Percentiles rank a stretch among this genome's conserved stretches.
Evolutionary conservation across 2,329 filamentous ascomycete genomes (phyloP).

Genomic region (Tolypocladium sp.): DNA sequence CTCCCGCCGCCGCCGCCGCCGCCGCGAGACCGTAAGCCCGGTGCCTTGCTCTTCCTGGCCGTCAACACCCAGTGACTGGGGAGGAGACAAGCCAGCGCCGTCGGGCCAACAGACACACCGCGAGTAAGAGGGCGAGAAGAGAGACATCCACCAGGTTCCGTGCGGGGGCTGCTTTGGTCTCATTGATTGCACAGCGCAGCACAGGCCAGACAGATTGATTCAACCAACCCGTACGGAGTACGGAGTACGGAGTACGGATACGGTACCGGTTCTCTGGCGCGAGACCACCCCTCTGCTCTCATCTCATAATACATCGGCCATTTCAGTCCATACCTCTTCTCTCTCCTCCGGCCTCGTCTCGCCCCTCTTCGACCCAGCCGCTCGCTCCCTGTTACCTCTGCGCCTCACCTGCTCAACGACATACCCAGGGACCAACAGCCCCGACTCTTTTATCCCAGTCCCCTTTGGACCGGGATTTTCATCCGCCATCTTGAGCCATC

Average conservation of each 20-base stretch:
- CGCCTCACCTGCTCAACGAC: not conserved
- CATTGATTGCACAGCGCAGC: constrained; percentile 2
- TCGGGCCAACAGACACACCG: constrained; percentile 1
- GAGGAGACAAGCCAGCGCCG: constrained; percentile 1
- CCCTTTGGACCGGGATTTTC: not conserved
- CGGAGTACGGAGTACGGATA: not conserved
- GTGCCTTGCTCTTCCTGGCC: not conserved
- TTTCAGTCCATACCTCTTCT: not conserved
- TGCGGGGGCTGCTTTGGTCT: constrained; percentile 6
- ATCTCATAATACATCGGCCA: constrained; percentile 3
- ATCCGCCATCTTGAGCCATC: not conserved
- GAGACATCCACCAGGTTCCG: constrained; percentile 10
- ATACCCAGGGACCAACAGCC: not conserved
- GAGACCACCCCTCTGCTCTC: constrained; percentile 2
- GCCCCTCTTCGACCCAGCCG: not conserved
- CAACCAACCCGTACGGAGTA: constrained; percentile 4
- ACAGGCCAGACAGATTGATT: constrained; percentile 4
- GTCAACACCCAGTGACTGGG: not conserved
- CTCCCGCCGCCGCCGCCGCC: not conserved
- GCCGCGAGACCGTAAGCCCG: not conserved
- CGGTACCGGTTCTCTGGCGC: constrained; percentile 3
- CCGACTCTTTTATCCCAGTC: not conserved
- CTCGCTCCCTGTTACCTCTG: not conserved
- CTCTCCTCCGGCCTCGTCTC: not conserved
- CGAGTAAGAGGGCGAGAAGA: constrained; percentile 12